Evolutionary conservation across 2,329 filamentous ascomycete genomes (phyloP).

Genomic region (Pseudogymnoascus sp.): DNA sequence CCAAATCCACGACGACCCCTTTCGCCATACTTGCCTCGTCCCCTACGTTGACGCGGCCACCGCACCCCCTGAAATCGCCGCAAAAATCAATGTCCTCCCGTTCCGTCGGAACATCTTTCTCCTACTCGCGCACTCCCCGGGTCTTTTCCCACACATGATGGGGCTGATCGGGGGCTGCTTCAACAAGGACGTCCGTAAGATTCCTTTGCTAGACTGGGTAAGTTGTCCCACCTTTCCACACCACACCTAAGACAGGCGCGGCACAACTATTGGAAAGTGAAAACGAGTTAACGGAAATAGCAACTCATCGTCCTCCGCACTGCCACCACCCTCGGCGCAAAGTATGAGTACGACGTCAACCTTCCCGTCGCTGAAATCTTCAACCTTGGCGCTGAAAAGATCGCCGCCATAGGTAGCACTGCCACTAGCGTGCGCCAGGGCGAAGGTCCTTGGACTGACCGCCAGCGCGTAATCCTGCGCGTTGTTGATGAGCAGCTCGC

Average conservation of each 20-base stretch:
- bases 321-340: slow-evolving; percentile 20
- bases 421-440: not conserved
- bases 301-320: slow-evolving; percentile 23
- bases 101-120: not conserved
- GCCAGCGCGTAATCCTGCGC: slow-evolving; percentile 15
- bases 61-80: not conserved
- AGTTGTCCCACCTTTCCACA: too few relatives aligned
- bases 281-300: slow-evolving; percentile 13
- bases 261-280: not conserved
- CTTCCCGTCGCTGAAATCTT: slow-evolving; percentile 20
- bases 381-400: slow-evolving; percentile 15
- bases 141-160: not conserved
- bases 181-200: not conserved
- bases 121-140: not conserved
- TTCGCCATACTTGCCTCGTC: not conserved
- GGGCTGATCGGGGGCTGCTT: not conserved
- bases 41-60: not conserved
- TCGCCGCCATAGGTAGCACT: slow-evolving; percentile 14
- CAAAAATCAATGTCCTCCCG: not conserved
- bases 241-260: not conserved
- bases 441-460: slow-evolving; percentile 12
- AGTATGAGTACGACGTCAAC: slow-evolving; percentile 24
- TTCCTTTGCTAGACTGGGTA: slow-evolving; percentile 2
- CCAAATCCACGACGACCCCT: not conserved
- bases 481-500: slow-evolving; percentile 17